Evolutionary conservation across 495 filamentous ascomycete genomes (phyloP), one percentile per base, ranked within the genome.

Genomic region (Amphirosellinia nigrospora): DNA sequence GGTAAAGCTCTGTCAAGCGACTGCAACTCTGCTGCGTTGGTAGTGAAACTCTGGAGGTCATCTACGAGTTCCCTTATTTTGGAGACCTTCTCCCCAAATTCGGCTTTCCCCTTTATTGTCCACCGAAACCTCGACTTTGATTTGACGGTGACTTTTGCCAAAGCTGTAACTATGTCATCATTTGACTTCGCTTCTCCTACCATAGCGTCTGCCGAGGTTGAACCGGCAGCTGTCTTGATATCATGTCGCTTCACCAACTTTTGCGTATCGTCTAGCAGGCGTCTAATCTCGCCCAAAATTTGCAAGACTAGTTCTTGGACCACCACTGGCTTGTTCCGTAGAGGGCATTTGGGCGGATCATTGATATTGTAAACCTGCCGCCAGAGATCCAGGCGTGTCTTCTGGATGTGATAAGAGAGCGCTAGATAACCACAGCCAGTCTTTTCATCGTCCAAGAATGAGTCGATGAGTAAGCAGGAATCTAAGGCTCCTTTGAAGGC

Each of bases 341-440:
- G 38, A 6, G 28, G 39, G n/a, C 60, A 64, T 2, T 19, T 38
- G 2, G 39, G 15, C 8, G 16, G 13, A n/a, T 64, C 60, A 19
- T 64, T n/a, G 9, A 46, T 48, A 8, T 64, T 46, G 39, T 48
- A 64, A 3, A 45, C 23, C 13, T 30, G 11, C 7, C 21, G 39
- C 60, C 60, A 64, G 28, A 64, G 60, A n/a, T 46, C 60, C 39
- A 64, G 60, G 19, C 60, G 60, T 6, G 60, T 64, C 21, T 64
- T 64, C 15, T 64, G 11, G 28, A 64, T 46, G 23, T 46, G 60
- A 13, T 64, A 64, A 34, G 38, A 10, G 2, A 64, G 11, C 34
- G 39, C 60, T 4, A 45, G 60, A 30, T 64, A 64, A n/a, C 39
- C 21, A 19, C 60, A 64, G 16, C 21, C 16, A 10, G 13, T 19